Conservation (phyloP, 148 eudicot species). For the Fagopyrum esculentum region DNA sequence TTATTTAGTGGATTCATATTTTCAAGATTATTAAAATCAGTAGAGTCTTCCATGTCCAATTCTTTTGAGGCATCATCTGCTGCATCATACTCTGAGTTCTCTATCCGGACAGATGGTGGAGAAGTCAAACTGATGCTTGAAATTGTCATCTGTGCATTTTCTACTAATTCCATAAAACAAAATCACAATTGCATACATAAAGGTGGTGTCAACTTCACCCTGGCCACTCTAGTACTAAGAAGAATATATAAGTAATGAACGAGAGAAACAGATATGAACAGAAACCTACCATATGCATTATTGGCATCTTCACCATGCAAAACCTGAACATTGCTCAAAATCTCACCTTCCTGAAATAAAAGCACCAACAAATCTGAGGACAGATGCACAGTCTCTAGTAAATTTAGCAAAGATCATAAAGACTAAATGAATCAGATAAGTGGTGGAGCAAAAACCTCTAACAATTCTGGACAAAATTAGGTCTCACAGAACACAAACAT, state of each 20-base stretch:
- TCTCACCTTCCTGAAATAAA: conserved; percentile 56
- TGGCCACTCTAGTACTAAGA: neutral
- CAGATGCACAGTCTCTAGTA: neutral
- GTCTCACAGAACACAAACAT: neutral
- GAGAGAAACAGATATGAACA: neutral
- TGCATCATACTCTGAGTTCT: conserved; percentile 31
- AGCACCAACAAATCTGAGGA: too few relatives aligned
- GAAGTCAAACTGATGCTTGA: conserved; percentile 41
- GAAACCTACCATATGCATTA: conserved; percentile 41
- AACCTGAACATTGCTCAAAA: conserved; percentile 41
- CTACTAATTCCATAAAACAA: conserved; percentile 15
- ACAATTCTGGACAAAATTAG: neutral
- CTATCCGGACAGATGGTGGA: conserved; percentile 31
- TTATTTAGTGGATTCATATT: conserved; percentile 49
- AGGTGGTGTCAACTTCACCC: neutral
- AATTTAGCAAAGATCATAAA: neutral
- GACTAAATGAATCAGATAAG: neutral
- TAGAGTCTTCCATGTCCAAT: conserved; percentile 32
- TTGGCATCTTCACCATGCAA: conserved; percentile 45
- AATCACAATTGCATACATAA: neutral
- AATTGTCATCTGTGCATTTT: conserved; percentile 17
- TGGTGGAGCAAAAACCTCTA: neutral
- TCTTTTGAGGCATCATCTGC: conserved; percentile 25
- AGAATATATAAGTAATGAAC: neutral
- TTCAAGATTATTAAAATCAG: conserved; percentile 25